Conservation (phyloP, 202 grass and related monocot species). For the Thinopyrum obtusiflorum region DNA sequence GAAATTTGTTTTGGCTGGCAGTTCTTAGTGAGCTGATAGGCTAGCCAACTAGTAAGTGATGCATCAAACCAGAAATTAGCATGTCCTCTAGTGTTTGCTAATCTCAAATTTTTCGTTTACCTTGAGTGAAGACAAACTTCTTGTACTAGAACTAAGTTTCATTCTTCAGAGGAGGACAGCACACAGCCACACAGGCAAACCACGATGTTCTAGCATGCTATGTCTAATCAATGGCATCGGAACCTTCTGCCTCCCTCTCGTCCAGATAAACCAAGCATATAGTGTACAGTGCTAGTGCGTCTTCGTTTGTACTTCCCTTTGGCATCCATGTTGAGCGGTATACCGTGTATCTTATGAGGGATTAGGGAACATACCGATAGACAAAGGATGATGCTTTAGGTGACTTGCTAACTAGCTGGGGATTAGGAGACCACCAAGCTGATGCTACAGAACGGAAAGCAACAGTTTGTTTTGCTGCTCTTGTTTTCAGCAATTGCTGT, state of each 20-base stretch:
- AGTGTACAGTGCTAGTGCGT: not conserved
- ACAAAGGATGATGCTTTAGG: constrained; percentile 16
- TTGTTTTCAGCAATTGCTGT: constrained; percentile 22
- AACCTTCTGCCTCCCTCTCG: not conserved
- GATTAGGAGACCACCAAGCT: constrained; percentile 38
- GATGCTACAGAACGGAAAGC: constrained; percentile 26
- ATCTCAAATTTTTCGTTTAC: not conserved
- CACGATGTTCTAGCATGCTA: not conserved
- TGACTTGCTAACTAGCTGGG: constrained; percentile 23
- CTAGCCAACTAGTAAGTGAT: constrained; percentile 6
- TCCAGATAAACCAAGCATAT: not conserved
- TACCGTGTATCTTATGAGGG: constrained; percentile 3
- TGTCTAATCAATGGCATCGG: not conserved
- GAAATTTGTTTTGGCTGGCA: constrained; percentile 7
- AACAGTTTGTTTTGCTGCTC: constrained; percentile 28
- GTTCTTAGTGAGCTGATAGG: not conserved
- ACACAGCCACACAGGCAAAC: not conserved
- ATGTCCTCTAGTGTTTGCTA: not conserved
- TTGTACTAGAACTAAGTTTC: constrained; percentile 7
- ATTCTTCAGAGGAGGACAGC: not conserved
- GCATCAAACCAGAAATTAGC: not conserved
- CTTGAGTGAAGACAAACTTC: not conserved
- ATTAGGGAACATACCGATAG: constrained; percentile 14
- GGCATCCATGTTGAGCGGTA: not conserved
- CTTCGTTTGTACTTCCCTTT: not conserved